Evolutionary conservation across 2,329 filamentous ascomycete genomes (phyloP).

Genomic region (Trichoderma harzianum): DNA sequence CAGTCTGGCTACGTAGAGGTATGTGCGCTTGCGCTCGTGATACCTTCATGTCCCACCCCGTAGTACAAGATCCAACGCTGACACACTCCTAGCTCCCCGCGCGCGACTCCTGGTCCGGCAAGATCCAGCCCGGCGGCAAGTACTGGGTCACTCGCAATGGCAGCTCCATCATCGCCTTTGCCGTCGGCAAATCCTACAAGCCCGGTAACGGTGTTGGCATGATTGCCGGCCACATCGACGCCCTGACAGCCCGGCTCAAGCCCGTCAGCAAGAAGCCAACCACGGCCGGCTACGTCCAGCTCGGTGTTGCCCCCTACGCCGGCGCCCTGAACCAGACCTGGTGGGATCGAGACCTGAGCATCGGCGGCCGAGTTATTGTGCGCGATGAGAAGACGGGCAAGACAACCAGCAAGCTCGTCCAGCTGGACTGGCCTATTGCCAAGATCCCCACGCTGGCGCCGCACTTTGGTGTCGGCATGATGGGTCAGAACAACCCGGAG

Average conservation of each 20-base stretch:
- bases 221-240: slow-evolving; percentile 89
- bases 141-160: slow-evolving; percentile 88
- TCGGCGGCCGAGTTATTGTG: slow-evolving; percentile 85
- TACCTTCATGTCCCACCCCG: not conserved
- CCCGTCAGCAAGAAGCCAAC: slow-evolving; percentile 81
- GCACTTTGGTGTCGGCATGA: slow-evolving; percentile 80
- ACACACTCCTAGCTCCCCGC: slow-evolving; percentile 58
- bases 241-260: slow-evolving; percentile 86
- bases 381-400: slow-evolving; percentile 69
- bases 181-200: slow-evolving; percentile 74
- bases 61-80: not conserved
- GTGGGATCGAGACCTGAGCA: slow-evolving; percentile 94
- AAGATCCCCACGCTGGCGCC: slow-evolving; percentile 87
- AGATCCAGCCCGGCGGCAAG: slow-evolving; percentile 75
- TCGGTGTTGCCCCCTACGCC: slow-evolving; percentile 90
- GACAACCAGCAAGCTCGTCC: slow-evolving; percentile 77
- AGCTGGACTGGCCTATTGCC: slow-evolving; percentile 92
- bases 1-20: slow-evolving; percentile 71
- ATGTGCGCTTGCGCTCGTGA: slow-evolving; percentile 25
- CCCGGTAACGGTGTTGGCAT: slow-evolving; percentile 84
- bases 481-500: slow-evolving; percentile 71
- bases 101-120: slow-evolving; percentile 70
- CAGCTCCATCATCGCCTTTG: slow-evolving; percentile 80
- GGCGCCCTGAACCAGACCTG: slow-evolving; percentile 84
- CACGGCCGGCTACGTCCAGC: slow-evolving; percentile 80